Percentiles rank a stretch among this genome's conserved stretches.
phyloP scores from a whole-genome alignment of 768 basidiomycete species.

The Hemileccinum impolitum region DNA sequence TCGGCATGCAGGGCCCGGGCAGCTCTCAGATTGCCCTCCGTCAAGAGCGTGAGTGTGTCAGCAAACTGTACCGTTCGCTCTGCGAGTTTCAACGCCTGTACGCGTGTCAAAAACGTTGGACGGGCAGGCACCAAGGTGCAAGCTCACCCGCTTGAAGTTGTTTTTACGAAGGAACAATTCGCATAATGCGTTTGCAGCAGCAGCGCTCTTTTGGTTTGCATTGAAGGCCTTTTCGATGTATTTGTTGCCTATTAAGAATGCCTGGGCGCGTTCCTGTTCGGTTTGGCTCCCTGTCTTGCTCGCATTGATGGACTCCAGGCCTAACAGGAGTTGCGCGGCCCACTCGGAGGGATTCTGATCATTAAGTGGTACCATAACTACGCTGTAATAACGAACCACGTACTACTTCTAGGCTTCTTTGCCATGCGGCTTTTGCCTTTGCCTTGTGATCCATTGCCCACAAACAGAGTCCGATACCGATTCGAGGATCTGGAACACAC shows the following conservation, averaged over 20 bases:
- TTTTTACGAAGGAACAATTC: slow-evolving; percentile 76
- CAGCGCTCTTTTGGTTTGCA: slow-evolving; percentile 64
- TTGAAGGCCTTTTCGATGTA: slow-evolving; percentile 79
- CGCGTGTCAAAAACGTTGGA: neutral
- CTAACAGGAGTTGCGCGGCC: slow-evolving; percentile 78
- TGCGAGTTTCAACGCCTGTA: slow-evolving; percentile 84
- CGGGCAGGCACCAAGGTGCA: neutral
- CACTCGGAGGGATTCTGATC: slow-evolving; percentile 67
- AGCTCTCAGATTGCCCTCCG: slow-evolving; percentile 83
- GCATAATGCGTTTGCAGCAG: slow-evolving; percentile 80
- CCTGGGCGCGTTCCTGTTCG: slow-evolving; percentile 47
- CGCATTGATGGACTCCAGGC: slow-evolving; percentile 75
- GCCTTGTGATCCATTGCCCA: slow-evolving; percentile 85
- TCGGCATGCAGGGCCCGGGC: slow-evolving; percentile 78
- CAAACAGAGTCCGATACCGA: slow-evolving; percentile 92
- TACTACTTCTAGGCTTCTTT: slow-evolving; percentile 82
- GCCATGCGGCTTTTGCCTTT: slow-evolving; percentile 87
- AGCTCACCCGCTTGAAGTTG: slow-evolving; percentile 53
- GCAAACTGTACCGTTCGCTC: slow-evolving; percentile 94
- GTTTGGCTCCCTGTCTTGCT: slow-evolving; percentile 69
- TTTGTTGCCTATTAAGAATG: slow-evolving; percentile 64
- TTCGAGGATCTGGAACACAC: slow-evolving; percentile 88
- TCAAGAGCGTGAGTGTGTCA: slow-evolving; percentile 79
- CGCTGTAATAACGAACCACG: slow-evolving; percentile 27
- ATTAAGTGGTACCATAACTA: neutral